Evolutionary conservation across 768 basidiomycete genomes (phyloP), one percentile per base, ranked within the genome.

Genomic region (Lyophyllum shimeji): DNA sequence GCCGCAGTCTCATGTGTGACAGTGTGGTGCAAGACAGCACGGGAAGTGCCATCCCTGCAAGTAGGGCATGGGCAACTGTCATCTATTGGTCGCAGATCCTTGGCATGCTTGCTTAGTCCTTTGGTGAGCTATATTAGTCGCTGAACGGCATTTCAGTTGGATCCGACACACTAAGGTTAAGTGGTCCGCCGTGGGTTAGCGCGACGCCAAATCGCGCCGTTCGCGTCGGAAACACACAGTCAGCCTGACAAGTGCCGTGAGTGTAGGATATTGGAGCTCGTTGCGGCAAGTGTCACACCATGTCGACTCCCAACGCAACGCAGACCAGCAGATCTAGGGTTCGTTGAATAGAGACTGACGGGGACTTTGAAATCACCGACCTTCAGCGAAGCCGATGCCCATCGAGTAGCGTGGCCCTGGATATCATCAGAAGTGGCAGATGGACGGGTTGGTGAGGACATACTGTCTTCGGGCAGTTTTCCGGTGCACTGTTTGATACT

Each of bases 351-450:
- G 9, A 39, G 50, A 21, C 21, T 25, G 34, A 15, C n/a, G 17
- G 37, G 15, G n/a, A 27, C 7, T 27, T n/a, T 27, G 33, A 33
- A 13, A 9, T 31, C 25, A 46, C 46, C 59, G 34, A 90, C 90
- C 91, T 83, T 95, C 93, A 25, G 93, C 92, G 69, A 93, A 95
- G 8, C 93, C 93, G 42, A 95, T 82, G 1, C 93, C 94, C 93
- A 96, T 96, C 3, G 88, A 86, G 72, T 95, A 96, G 60, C 93
- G 81, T 8, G 93, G 93, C 44, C 90, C 91, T 93, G 56, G 40
- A 12, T 39, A 47, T 48, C 31, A 25, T 70, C 46, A 67, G 50
- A 46, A 39, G 46, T 31, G 34, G 24, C 34, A 18, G 27, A 13
- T 29, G n/a, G n/a, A 52, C 45, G 29, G 51, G 56, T 51, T 46